Percentiles rank a stretch among this genome's conserved stretches.
Evolutionary conservation across 2,329 filamentous ascomycete genomes (phyloP).

Genomic region (Fusarium camptoceras): DNA sequence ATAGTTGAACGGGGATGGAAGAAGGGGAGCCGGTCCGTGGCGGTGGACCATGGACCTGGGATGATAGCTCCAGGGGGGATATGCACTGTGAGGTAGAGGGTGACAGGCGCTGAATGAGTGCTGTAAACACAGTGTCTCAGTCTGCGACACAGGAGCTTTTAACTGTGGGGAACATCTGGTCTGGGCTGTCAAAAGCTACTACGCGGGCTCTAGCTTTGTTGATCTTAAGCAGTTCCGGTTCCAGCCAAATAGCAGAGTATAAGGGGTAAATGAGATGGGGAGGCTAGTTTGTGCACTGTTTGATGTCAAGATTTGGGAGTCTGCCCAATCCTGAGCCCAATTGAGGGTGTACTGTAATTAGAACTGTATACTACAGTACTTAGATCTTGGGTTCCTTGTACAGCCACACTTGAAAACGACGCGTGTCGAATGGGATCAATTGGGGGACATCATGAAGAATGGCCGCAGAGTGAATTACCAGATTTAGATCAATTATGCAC

Average conservation of each 20-base stretch:
- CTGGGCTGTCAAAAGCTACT: slow-evolving; percentile 32
- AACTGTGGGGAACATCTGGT: slow-evolving; percentile 37
- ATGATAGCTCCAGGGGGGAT: slow-evolving; percentile 4
- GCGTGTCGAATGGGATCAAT: slow-evolving; percentile 19
- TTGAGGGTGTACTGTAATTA: slow-evolving; percentile 16
- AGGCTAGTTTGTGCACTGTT: slow-evolving; percentile 13
- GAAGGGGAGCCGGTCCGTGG: slow-evolving; percentile 41
- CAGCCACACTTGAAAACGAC: slow-evolving; percentile 33
- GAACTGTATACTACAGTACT: slow-evolving; percentile 4
- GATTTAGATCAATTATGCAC: not conserved
- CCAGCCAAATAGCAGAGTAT: slow-evolving; percentile 14
- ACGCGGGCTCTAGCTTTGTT: slow-evolving; percentile 37
- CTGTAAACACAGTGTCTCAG: slow-evolving; percentile 36
- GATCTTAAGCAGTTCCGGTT: slow-evolving; percentile 30
- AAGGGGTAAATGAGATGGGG: slow-evolving; percentile 44
- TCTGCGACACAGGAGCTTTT: slow-evolving; percentile 5
- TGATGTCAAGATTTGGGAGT: slow-evolving; percentile 3
- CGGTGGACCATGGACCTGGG: slow-evolving; percentile 29
- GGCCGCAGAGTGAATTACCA: not conserved
- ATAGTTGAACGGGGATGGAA: slow-evolving; percentile 35
- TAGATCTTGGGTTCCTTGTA: slow-evolving; percentile 9
- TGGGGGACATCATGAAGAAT: not conserved
- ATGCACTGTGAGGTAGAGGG: slow-evolving; percentile 39
- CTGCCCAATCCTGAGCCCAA: slow-evolving; percentile 31
- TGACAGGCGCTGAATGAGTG: not conserved